phyloP scores from a whole-genome alignment of 805 yeast genomes.

The Cyberlindnera mississippiensis region DNA sequence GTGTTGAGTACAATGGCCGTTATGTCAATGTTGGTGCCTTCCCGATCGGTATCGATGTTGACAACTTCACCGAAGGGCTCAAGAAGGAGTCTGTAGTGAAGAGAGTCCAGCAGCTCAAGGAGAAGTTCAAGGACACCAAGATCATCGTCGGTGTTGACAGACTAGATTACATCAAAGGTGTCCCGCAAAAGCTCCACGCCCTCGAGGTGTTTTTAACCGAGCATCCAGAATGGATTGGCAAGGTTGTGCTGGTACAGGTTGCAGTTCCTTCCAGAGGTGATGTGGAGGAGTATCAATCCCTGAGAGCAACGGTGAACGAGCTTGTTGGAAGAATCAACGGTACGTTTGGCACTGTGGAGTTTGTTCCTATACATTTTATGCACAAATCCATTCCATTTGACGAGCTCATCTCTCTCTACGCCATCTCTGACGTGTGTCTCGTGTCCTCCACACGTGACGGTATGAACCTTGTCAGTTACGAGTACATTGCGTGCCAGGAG shows the following conservation, averaged over 20 bases:
- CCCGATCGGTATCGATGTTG: slow-evolving; percentile 98
- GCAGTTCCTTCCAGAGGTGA: slow-evolving; percentile 98
- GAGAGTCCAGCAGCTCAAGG: slow-evolving; percentile 60
- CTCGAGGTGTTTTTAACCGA: slow-evolving; percentile 87
- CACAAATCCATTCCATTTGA: slow-evolving; percentile 89
- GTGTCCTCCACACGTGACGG: slow-evolving; percentile 97
- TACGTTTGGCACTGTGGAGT: slow-evolving; percentile 92
- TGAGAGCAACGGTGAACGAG: slow-evolving; percentile 93
- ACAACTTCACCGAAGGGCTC: slow-evolving; percentile 79
- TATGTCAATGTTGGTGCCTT: slow-evolving; percentile 89
- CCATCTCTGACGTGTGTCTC: slow-evolving; percentile 83
- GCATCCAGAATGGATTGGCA: slow-evolving; percentile 98
- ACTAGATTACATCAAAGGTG: slow-evolving; percentile 95
- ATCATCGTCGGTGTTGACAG: slow-evolving; percentile 96
- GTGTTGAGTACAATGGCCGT: slow-evolving; percentile 73
- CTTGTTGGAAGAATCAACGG: slow-evolving; percentile 96
- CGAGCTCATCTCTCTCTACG: slow-evolving; percentile 84
- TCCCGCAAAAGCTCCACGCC: slow-evolving; percentile 95
- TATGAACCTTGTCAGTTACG: slow-evolving; percentile 95
- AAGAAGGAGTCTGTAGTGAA: slow-evolving; percentile 55
- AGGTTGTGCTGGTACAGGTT: slow-evolving; percentile 90
- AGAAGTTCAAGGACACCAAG: slow-evolving; percentile 70
- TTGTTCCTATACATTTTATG: slow-evolving; percentile 95
- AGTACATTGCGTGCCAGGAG: slow-evolving; percentile 93
- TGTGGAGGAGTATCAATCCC: slow-evolving; percentile 93